A percentile compares a stretch with the other conserved stretches of the same genome.
These are phyloP conservation scores for Acanthamoeba pearcei DNA, from an alignment of 208 protist species.

Conservation along the genomic window DNA sequence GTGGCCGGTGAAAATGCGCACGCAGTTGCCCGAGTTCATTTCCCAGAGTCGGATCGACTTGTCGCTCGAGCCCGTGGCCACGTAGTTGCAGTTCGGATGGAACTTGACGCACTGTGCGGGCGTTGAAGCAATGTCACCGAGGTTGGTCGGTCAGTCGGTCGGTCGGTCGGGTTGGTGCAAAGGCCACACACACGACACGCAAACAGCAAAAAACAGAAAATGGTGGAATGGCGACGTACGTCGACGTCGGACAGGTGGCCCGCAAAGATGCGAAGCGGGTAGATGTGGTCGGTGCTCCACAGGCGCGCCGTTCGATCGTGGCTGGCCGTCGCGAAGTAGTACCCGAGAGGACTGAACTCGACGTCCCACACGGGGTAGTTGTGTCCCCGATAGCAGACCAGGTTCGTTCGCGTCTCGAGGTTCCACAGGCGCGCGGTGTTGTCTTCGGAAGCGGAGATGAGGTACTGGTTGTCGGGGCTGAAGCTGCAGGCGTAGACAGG, in stretches of 20 bases:
- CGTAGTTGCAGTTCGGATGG: conserved; percentile 92
- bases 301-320: conserved; percentile 91
- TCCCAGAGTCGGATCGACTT: conserved; percentile 89
- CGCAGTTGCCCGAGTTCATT: conserved; percentile 87
- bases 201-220: too few species aligned
- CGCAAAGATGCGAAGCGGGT: conserved; percentile 88
- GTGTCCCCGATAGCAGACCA: conserved; percentile 91
- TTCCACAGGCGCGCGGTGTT: conserved; percentile 87
- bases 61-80: conserved; percentile 90
- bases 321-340: conserved; percentile 91
- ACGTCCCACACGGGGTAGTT: conserved; percentile 92
- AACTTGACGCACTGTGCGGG: conserved; percentile 86
- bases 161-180: not conserved
- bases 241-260: conserved; percentile 92
- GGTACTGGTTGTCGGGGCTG: conserved; percentile 82
- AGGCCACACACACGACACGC: not conserved
- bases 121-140: not conserved
- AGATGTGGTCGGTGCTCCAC: conserved; percentile 89
- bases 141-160: too few species aligned
- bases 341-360: conserved; percentile 87
- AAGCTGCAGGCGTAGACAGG: conserved; percentile 83
- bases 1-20: conserved; percentile 90
- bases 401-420: conserved; percentile 84
- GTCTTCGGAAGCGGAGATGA: conserved; percentile 83
- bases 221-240: conserved; percentile 38